Conservation (phyloP, 2,329 filamentous ascomycete species). For the Hymenoscyphus scutula region DNA sequence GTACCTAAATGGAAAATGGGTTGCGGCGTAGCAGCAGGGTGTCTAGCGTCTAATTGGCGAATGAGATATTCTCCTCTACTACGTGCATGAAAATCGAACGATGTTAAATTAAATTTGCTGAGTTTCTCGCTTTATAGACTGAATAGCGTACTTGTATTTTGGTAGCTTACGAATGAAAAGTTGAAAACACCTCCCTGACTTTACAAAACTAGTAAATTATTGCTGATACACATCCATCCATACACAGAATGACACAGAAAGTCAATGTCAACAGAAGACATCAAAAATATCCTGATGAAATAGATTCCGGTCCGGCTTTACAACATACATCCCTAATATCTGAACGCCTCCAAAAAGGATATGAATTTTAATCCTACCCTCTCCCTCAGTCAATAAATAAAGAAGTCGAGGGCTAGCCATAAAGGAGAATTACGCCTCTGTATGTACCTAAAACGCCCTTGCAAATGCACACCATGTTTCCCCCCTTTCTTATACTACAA, state of each 20-base stretch:
- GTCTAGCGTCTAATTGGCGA: too few species aligned
- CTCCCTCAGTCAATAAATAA: background rate
- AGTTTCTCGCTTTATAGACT: too few species aligned
- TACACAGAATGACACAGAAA: background rate
- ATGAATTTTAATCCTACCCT: background rate
- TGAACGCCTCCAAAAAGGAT: background rate
- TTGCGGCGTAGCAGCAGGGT: background rate
- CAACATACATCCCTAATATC: background rate
- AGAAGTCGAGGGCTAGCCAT: background rate
- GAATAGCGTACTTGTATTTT: too few species aligned
- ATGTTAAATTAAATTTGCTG: background rate
- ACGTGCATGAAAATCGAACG: background rate
- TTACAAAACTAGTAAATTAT: too few species aligned
- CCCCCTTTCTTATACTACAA: slow-evolving; percentile 31
- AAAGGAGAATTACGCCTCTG: slow-evolving; percentile 13
- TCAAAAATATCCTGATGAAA: slow-evolving; percentile 5
- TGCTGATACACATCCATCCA: background rate
- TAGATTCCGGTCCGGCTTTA: background rate
- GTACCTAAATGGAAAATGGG: background rate
- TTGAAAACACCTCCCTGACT: too few species aligned
- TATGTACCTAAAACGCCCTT: slow-evolving; percentile 19
- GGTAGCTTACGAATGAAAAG: too few species aligned
- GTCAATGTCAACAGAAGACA: background rate
- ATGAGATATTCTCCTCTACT: too few species aligned
- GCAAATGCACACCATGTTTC: slow-evolving; percentile 8